A percentile compares a stretch with the other conserved stretches of the same genome.
Evolutionary conservation across 1,284 basidiomycete species (phyloP).

Genomic region (Anthracocystis walkeri): DNA sequence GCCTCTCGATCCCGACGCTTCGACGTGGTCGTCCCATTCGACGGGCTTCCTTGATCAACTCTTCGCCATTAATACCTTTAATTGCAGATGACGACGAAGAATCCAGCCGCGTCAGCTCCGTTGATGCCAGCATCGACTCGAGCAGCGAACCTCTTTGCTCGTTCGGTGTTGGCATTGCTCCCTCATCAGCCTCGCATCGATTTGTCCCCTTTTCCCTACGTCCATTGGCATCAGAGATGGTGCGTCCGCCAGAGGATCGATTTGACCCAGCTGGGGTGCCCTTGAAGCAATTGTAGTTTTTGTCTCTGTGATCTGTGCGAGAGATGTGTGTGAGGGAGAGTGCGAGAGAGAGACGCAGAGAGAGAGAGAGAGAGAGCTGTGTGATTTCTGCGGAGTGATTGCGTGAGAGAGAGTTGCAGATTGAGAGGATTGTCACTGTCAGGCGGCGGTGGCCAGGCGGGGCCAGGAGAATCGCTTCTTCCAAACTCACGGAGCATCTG

Average conservation of each 20-base stretch:
- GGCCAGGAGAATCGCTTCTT: no score
- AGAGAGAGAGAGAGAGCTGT: no score
- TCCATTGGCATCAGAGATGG: conserved; percentile 49
- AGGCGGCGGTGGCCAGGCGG: no score
- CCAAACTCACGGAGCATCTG: no score
- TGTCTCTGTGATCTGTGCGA: not conserved
- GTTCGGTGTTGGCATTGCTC: conserved; percentile 5
- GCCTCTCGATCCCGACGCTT: conserved; percentile 12
- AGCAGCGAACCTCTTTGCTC: conserved; percentile 16
- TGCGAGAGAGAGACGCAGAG: no score
- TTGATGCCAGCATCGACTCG: not conserved
- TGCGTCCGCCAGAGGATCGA: conserved; percentile 42
- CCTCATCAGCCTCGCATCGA: conserved; percentile 17
- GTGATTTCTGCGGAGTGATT: no score
- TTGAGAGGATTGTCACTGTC: no score
- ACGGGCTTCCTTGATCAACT: not conserved
- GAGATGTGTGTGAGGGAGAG: not conserved
- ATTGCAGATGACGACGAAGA: not conserved
- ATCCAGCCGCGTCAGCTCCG: not conserved
- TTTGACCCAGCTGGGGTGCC: not conserved
- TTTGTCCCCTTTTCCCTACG: conserved; percentile 21
- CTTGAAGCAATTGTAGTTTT: conserved; percentile 7
- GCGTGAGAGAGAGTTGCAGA: no score
- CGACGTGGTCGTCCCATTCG: not conserved
- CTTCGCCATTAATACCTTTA: not conserved